Conservation (phyloP, 2,329 filamentous ascomycete genomes). For the Blastomyces emzantsi region DNA sequence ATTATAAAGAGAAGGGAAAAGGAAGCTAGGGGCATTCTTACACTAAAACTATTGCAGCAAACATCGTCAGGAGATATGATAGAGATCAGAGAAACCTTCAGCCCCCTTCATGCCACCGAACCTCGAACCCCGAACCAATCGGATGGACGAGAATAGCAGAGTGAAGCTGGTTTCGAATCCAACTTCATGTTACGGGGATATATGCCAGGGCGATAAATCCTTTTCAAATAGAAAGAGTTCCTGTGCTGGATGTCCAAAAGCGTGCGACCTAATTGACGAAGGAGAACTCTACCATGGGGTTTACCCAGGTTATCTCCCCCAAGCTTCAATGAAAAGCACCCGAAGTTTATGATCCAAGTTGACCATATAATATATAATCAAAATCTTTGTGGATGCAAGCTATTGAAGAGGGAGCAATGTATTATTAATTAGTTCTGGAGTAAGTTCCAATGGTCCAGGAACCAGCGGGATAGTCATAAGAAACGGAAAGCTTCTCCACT, state of each 20-base stretch:
- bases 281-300: too few species aligned
- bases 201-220: constrained; percentile 65
- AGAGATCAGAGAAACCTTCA: constrained; percentile 77
- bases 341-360: constrained; percentile 66
- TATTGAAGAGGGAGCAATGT: not conserved
- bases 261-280: too few species aligned
- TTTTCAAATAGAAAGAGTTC: constrained; percentile 17
- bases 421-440: not conserved
- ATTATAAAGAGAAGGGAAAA: not conserved
- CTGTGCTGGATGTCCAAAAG: too few species aligned
- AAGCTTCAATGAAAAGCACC: constrained; percentile 58
- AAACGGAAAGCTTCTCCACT: not conserved
- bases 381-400: not conserved
- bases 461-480: not conserved
- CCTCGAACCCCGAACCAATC: too few species aligned
- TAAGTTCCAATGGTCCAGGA: not conserved
- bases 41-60: constrained; percentile 52
- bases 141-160: constrained; percentile 68
- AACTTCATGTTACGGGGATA: constrained; percentile 72
- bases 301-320: too few species aligned
- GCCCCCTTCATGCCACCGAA: constrained; percentile 62
- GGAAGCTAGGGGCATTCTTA: constrained; percentile 17
- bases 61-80: constrained; percentile 69
- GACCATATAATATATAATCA: constrained; percentile 40
- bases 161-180: constrained; percentile 71